Evolutionary conservation across 2,329 filamentous ascomycete species (phyloP), one percentile per base, ranked within the genome.

Genomic region (Beauveria australis): DNA sequence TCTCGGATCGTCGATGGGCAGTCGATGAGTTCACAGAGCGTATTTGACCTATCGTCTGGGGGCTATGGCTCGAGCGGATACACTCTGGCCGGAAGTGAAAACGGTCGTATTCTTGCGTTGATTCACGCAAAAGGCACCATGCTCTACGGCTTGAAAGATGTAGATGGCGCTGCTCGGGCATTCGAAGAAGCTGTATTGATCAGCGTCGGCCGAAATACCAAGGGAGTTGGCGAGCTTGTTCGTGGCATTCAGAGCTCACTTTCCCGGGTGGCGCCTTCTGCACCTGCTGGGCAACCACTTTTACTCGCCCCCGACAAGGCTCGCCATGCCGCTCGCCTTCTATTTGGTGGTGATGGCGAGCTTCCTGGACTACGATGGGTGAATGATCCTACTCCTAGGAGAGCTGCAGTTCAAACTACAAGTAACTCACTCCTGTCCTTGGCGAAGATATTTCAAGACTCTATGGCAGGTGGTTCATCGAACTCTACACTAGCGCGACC

Each of bases 121-220:
- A 86, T 97, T 46, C 94, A 99, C 74, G 92, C 93, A 22, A 99
- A 97, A 73, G 94, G 93, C n/a, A 97, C 97, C 64, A 95, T 97
- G 88, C 80, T 97, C 1, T 99, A 99, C 74, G 86, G 90, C 28
- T 77, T 95, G 33, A 93, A 93, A 51, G 88, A 97, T 65, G 89
- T 94, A 64, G 79, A 81, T 44, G 84, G 81, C 46, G 94, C 94
- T 47, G 92, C 93, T 1, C 84, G 86, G 67, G 91, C 94, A 4
- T 99, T 99, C 67, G 94, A 99, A 72, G 92, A 97, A 72, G 93
- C 92, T 0, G 91, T 99, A 3, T 75, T 97, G 58, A 93, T 99
- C 64, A 92, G 91, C 61, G 83, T 89, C 30, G 92, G 92, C 1
- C 83, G 86, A 63, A 79, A 81, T 52, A 81, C 88, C 6, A 80